Evolutionary conservation across 192 early-diverging fungal species (phyloP).

Genomic region (Coemansia sp.): DNA sequence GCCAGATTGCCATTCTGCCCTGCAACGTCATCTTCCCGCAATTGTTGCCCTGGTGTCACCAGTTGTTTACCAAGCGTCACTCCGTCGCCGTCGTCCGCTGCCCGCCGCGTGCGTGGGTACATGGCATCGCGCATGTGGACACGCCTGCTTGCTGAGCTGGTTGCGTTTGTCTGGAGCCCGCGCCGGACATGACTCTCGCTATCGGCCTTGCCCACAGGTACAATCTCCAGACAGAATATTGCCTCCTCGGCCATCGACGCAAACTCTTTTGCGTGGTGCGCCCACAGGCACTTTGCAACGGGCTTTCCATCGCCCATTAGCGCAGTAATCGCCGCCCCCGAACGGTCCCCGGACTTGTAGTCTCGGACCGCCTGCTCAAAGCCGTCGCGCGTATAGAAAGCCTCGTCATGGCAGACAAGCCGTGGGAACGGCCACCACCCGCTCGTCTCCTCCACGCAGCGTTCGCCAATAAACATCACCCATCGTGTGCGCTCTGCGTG

Average conservation of each 20-base stretch:
- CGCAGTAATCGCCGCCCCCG: constrained; percentile 20
- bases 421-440: constrained; percentile 52
- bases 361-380: constrained; percentile 60
- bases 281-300: constrained; percentile 73
- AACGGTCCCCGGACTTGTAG: constrained; percentile 49
- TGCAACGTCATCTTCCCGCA: too few species aligned
- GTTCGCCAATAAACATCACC: constrained; percentile 64
- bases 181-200: not conserved
- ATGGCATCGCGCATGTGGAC: not conserved
- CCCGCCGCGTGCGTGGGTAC: not conserved
- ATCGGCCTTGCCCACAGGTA: constrained; percentile 14
- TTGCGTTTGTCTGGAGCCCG: not conserved
- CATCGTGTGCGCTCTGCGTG: constrained; percentile 66
- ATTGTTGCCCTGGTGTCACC: not conserved
- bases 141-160: not conserved
- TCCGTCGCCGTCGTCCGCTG: not conserved
- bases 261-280: constrained; percentile 60
- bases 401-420: constrained; percentile 61
- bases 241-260: constrained; percentile 62
- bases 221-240: constrained; percentile 69
- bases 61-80: not conserved
- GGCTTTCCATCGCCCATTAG: constrained; percentile 36
- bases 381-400: constrained; percentile 67
- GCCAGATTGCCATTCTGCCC: not conserved
- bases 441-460: constrained; percentile 52